Evolutionary conservation across 2,329 filamentous ascomycete genomes (phyloP), one percentile per base, ranked within the genome.

Genomic region (Aspergillus persii): DNA sequence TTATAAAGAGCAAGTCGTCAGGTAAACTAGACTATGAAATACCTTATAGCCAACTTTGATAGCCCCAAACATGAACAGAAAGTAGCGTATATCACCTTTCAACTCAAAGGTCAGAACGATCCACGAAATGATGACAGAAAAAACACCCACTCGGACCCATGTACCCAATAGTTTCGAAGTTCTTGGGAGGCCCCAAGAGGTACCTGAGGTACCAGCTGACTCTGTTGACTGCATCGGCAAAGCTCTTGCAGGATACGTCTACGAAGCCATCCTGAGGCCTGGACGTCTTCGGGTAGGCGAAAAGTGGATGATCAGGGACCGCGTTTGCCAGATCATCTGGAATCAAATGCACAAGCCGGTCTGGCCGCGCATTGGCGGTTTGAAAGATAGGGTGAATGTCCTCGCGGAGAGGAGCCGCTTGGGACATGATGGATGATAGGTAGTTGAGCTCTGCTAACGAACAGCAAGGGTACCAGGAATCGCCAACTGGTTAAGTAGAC

Each of bases 31-130:
- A 27, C 18, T 26, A 50, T 50, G 9, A 7, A 29, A 8, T 50
- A 50, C 47, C 47, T 50, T 50, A 50, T 50, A 50, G 47, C 47
- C 47, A 29, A 50, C 47, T 30, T 50, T 50, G 23, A 50, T 50
- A 26, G 47, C 47, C 47, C 47, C 47, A 30, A 50, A 50, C 47
- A 50, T 50, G 47, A 50, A 50, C 8, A 50, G 26, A 50, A 50
- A 50, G 23, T 50, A 50, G 26, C 47, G 47, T 29, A 50, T 50
- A 15, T 50, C 47, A 30, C 29, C 47, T 50, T 50, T 29, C 23
- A 4, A 50, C 47, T n/a, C 6, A 6, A 4, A 12, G 6, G 15
- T 41, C 36, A 41, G 36, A n/a, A 41, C 7, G 4, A 41, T 6
- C 12, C 0, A 5, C 18, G 12, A n/a, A 15, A 7, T 0, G 5